phyloP scores from a whole-genome alignment of 1,284 basidiomycete species.

The Rhodotorula sp. region DNA sequence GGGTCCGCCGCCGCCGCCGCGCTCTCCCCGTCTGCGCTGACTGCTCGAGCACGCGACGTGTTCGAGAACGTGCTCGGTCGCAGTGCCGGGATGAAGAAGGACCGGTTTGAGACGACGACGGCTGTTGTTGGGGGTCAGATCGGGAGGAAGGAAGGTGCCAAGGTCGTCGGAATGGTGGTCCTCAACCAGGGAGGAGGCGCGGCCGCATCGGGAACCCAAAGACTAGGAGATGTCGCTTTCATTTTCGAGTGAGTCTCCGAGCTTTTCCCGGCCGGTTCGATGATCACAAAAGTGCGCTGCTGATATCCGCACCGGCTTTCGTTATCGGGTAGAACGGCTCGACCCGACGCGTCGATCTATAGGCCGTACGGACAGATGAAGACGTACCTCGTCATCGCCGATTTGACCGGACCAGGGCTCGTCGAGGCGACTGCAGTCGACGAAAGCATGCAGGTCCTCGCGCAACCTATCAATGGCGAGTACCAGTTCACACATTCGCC shows the following conservation, averaged over 20 bases:
- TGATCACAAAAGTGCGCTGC: no score
- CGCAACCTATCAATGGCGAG: neutral
- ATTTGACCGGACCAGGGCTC: neutral
- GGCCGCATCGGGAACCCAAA: no score
- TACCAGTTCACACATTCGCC: no score
- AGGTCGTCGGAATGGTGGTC: neutral
- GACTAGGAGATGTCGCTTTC: constrained; percentile 1
- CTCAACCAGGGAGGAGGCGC: neutral
- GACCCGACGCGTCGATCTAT: constrained; percentile 10
- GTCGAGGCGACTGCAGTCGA: neutral
- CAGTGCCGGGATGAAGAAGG: neutral
- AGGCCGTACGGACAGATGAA: neutral
- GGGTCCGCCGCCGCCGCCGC: no score
- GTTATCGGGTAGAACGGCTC: neutral
- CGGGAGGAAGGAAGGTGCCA: constrained; percentile 10
- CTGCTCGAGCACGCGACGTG: neutral
- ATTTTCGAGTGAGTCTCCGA: constrained; percentile 16
- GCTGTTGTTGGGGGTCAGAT: neutral
- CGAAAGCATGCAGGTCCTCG: neutral
- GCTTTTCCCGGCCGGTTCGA: no score
- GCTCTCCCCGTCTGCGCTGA: neutral
- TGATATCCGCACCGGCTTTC: no score
- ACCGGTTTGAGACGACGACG: neutral
- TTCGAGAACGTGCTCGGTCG: neutral
- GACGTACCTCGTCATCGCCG: constrained; percentile 9